Conservation (phyloP, 352 stramenopile species). For the Phytopythium aichiense region DNA sequence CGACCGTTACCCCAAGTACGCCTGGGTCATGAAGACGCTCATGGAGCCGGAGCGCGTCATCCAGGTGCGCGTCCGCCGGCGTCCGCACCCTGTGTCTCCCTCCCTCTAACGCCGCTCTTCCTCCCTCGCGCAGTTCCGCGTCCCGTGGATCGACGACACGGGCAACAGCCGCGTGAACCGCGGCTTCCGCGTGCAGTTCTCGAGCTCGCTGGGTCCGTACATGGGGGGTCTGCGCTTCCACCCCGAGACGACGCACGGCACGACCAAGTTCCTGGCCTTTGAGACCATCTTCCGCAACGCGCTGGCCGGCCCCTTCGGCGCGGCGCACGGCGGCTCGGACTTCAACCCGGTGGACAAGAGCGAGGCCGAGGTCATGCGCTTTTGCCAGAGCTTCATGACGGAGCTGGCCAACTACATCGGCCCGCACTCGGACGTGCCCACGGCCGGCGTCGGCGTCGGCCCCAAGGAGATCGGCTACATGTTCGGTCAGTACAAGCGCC, state of each 20-base stretch:
- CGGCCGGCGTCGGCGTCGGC: slow-evolving; percentile 93
- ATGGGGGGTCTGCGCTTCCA: slow-evolving; percentile 96
- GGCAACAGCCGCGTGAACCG: slow-evolving; percentile 95
- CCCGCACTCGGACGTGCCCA: slow-evolving; percentile 93
- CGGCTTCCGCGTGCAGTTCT: slow-evolving; percentile 98
- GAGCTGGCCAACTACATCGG: slow-evolving; percentile 98
- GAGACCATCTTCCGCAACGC: slow-evolving; percentile 97
- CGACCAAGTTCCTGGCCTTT: slow-evolving; percentile 91
- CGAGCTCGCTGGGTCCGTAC: slow-evolving; percentile 88
- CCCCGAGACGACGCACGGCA: slow-evolving; percentile 84
- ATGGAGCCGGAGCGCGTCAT: slow-evolving; percentile 96
- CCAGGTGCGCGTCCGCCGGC: slow-evolving; percentile 19
- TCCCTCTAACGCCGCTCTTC: neutral
- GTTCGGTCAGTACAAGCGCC: slow-evolving; percentile 98
- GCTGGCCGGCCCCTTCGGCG: slow-evolving; percentile 75
- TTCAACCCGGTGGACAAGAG: slow-evolving; percentile 98
- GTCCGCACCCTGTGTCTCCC: neutral
- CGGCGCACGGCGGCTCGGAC: slow-evolving; percentile 90
- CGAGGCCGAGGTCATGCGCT: slow-evolving; percentile 97
- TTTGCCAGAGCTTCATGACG: slow-evolving; percentile 98
- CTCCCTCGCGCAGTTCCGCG: slow-evolving; percentile 83
- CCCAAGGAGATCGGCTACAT: slow-evolving; percentile 95
- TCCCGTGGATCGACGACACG: slow-evolving; percentile 96
- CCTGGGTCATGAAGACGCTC: slow-evolving; percentile 90
- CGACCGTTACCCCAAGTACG: slow-evolving; percentile 87